Evolutionary conservation across 495 filamentous ascomycete genomes (phyloP), one percentile per base, ranked within the genome.

Genomic region (Xylona heveae): DNA sequence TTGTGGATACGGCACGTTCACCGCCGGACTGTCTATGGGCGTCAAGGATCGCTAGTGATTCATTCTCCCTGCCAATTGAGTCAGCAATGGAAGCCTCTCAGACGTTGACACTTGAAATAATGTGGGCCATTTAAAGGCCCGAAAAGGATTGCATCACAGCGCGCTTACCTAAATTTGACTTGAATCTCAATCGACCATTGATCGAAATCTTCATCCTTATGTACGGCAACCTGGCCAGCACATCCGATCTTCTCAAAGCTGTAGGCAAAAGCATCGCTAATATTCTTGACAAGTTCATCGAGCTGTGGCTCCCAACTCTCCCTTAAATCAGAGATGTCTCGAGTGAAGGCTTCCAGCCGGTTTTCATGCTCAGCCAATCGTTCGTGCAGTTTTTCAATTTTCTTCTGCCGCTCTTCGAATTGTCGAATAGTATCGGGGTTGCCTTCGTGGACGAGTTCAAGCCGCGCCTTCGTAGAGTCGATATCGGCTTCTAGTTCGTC

Each of bases 11-110:
- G 17, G 88, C 82, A 24, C 90, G 74, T 55, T 99, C 88, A 34
- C 88, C 88, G 38, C 88, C 88, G 13, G 83, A 93, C 51, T 99
- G 88, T 19, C 90, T 80, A 49, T 95, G 83, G 16, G 78, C 71
- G 49, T 85, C 72, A 5, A 99, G 68, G 14, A 79, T 55, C 25
- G 85, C 79, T 12, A 99, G 68, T 6, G 62, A 66, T 47, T 93
- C 90, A 47, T 71, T 62, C 48, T 91, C 74, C 36, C 77, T 78
- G 42, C 34, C 18, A 13, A 1, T 15, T 40, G 23, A 37, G 24
- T 29, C 18, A 33, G 24, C 21, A 29, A 25, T 1, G 10, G 24
- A 9, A n/a, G 5, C 19, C 16, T 10, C 9, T 1, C 6, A 33
- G 19, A 10, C 13, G 31, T 9, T 10, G 13, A 16, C 16, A 8